Base-by-base conservation (phyloP, 2,329 filamentous ascomycete genomes). In the Xylaria sp. region DNA sequence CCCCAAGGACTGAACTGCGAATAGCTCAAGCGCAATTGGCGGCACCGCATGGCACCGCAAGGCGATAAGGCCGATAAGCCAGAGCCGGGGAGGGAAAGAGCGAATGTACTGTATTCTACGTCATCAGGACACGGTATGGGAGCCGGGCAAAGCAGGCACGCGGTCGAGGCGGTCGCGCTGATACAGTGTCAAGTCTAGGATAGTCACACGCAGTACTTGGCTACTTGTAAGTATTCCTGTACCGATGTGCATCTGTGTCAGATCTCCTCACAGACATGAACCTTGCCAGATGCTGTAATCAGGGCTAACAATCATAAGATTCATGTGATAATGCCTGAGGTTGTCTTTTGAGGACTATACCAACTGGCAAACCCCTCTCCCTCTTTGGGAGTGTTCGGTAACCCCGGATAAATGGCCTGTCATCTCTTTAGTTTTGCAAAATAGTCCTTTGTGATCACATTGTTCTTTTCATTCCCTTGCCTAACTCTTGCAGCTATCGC, bases 11-110 rank as follows among this genome's bases (percentile, higher is more conserved):
- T 40, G 54, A 51, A 46, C 57, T 64, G 59, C 43, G 63, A 63
- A 61, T 57, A 35, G 54, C 47, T 57, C 45, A 46, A 62, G 57
- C 50, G 58, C 61, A 67, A 67, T 67, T 67, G 56, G 60, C 46
- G 46, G 45, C 60, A 58, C 40, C 12, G 21, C 21, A 21, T 51
- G 43, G 7, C 31, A 15, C 52, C 60, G 61, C 60, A 62, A 55
- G 49, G 19, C 51, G 63, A 67, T 66, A 67, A 64, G 46, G 14
- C 28, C 28, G 28, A 31, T 31, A 31, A 31, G 28, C 28, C 28
- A 4, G 28, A 31, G 28, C 9, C 5, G 28, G 9, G 9, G 28
- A 31, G 28, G 15, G 23, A 25, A 49, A 21, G 17, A 35, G 23
- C 42, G 9, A 19, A 17, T 51, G 40, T 50, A 57, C 63, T 60